A percentile compares a stretch with the other conserved stretches of the same genome.
Evolutionary conservation across 805 yeast genomes (phyloP).

Genomic region (Pichia ethanolica): DNA sequence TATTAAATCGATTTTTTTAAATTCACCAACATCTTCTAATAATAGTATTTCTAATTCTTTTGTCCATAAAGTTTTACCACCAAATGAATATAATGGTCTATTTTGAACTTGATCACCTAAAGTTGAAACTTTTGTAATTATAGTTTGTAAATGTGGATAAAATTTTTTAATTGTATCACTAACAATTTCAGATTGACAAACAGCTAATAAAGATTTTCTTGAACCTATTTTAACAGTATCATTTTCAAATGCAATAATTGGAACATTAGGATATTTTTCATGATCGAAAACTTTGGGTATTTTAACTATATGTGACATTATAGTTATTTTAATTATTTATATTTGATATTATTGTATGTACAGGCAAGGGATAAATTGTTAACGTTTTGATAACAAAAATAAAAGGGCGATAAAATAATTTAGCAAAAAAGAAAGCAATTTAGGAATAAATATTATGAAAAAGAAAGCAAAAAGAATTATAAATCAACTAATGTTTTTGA

Average conservation of each 20-base stretch:
- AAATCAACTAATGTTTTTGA: too few species aligned
- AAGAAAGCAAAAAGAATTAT: too few species aligned
- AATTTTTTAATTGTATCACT: slow-evolving; percentile 45
- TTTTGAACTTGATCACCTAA: slow-evolving; percentile 84
- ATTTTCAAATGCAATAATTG: slow-evolving; percentile 4
- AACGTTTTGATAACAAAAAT: not conserved
- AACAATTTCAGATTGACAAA: slow-evolving; percentile 74
- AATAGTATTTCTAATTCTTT: slow-evolving; percentile 82
- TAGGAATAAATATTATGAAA: too few species aligned
- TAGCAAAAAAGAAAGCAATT: too few species aligned
- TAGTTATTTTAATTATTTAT: not conserved
- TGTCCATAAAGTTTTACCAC: slow-evolving; percentile 96
- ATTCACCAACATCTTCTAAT: slow-evolving; percentile 54
- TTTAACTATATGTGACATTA: slow-evolving; percentile 7
- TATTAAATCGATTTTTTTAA: slow-evolving; percentile 71
- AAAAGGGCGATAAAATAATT: not conserved
- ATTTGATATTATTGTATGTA: not conserved
- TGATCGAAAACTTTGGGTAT: slow-evolving; percentile 10
- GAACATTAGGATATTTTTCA: not conserved
- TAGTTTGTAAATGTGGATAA: slow-evolving; percentile 62
- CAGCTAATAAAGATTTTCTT: slow-evolving; percentile 80
- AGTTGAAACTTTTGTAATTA: slow-evolving; percentile 74
- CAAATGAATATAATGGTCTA: slow-evolving; percentile 86
- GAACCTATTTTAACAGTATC: slow-evolving; percentile 62
- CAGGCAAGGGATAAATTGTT: not conserved